These are phyloP conservation scores for Mixia osmundae DNA, from an alignment of 1,284 basidiomycete genomes.

Conservation along the genomic window DNA sequence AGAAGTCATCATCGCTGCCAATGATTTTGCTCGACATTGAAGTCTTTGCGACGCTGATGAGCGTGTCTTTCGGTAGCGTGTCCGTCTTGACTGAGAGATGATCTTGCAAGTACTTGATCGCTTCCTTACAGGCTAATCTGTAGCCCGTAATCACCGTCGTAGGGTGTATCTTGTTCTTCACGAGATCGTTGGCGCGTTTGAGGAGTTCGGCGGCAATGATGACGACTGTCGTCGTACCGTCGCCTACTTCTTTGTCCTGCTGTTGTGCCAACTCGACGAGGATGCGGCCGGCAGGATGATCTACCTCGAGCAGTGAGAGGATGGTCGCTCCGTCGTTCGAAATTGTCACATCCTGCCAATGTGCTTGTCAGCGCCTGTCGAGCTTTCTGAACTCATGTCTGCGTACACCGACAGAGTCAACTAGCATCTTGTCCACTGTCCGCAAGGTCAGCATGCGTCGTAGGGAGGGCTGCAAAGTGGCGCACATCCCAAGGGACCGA, in stretches of 20 bases:
- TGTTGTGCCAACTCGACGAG: slow-evolving; percentile 97
- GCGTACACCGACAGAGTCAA: slow-evolving; percentile 1
- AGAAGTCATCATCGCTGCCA: slow-evolving; percentile 91
- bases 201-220: slow-evolving; percentile 91
- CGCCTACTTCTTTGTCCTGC: slow-evolving; percentile 88
- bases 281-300: slow-evolving; percentile 37
- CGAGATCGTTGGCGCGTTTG: slow-evolving; percentile 86
- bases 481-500: slow-evolving; percentile 52
- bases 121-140: slow-evolving; percentile 86
- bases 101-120: slow-evolving; percentile 94
- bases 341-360: slow-evolving; percentile 76
- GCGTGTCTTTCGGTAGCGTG: slow-evolving; percentile 61
- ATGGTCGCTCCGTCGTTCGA: slow-evolving; percentile 99
- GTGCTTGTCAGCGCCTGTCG: slow-evolving; percentile 5
- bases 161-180: slow-evolving; percentile 95
- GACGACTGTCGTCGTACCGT: slow-evolving; percentile 96
- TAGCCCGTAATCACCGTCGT: slow-evolving; percentile 99
- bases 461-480: slow-evolving; percentile 39
- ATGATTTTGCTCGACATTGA: slow-evolving; percentile 99
- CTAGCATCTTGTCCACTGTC: not conserved
- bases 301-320: slow-evolving; percentile 54
- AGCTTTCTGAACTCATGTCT: slow-evolving; percentile 1
- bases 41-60: slow-evolving; percentile 94
- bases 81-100: slow-evolving; percentile 92
- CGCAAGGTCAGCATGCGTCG: slow-evolving; percentile 20